Base-by-base conservation (phyloP, 768 basidiomycete genomes). In the Suillus clintonianus region DNA sequence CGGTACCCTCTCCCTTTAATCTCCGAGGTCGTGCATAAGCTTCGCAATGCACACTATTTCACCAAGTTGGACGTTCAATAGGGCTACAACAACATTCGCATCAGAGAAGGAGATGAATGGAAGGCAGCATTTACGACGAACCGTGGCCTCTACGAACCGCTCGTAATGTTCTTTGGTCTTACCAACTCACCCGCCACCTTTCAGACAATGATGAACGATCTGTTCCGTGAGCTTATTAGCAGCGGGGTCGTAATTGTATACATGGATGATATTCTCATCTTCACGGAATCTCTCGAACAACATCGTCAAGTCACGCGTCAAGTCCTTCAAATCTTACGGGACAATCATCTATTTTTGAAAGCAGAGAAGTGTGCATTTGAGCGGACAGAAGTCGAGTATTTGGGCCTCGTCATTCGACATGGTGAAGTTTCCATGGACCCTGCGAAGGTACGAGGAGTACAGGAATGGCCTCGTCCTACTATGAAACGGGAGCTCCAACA, bases 251-350 rank as follows among this genome's bases (percentile, higher is more conserved):
- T 80, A 2, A 69, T 82, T 6, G 75, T 82, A 0, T 83, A 83
- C 62, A 62, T 82, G 19, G 79, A 82, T 57, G 74, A 82, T 61
- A 78, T 81, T 27, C 74, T 83, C 0, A 76, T 83, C 60, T 81
- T 72, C 67, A 76, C 78, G 1, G 60, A 73, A 0, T 67, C 62
- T 54, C 10, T 68, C 0, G 65, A 70, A 3, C 41, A 72, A 45
- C 77, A 77, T 39, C 36, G 63, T 0, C 1, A 59, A 41, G 39
- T 68, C 9, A 67, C 70, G 0, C 34, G 51, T 0, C 39, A 64
- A 34, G 70, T 78, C 2, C 63, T 79, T 3, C 53, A 67, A 30
- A 56, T 60, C 0, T 62, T 78, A 0, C 41, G 50, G 17, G 62
- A 77, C 1, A 66, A 75, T 48, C 48, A 76, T 14, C 70, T 81